Base-by-base conservation (phyloP, 148 eudicot genomes). In the Pouteria glomerata region DNA sequence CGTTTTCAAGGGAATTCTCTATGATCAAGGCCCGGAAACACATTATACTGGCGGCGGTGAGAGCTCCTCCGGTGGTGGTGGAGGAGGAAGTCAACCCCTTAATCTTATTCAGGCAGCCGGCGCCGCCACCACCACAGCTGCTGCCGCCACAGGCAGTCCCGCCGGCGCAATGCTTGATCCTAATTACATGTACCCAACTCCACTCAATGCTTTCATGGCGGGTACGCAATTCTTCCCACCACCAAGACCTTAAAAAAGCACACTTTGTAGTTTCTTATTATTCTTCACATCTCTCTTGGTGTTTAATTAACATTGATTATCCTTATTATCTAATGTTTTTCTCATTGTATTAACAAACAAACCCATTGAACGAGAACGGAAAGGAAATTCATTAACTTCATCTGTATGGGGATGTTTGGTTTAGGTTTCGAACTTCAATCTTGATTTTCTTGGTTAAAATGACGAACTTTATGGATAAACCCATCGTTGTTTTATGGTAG, bases 221-320 rank as follows among this genome's bases (percentile, higher is more conserved):
- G 96, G 96, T 87, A 88, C 96, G 82, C 98, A 90, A 82, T 90
- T 87, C 82, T 90, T 93, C 74, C 90, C 91, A 80, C 94, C 92
- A 60, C 96, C 96, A 73, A 86, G 96, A 79, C 84, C 86, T 69
- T 90, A 83, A 79, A 24, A 57, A 45, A 58, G 57, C 15, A n/a
- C n/a, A n/a, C n/a, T n/a, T n/a, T n/a, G n/a, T n/a, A n/a, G n/a
- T n/a, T n/a, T n/a, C n/a, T n/a, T n/a, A n/a, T 30, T 7, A 50
- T 48, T 19, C 30, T 19, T 21, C 21, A 57, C 30, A 13, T 44
- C 14, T 13, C n/a, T n/a, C n/a, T n/a, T n/a, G n/a, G n/a, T n/a
- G n/a, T n/a, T 70, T 57, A 12, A 19, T 50, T 33, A 44, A 58
- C 24, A 41, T n/a, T 19, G n/a, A n/a, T n/a, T n/a, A n/a, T n/a